Evolutionary conservation across 495 filamentous ascomycete genomes (phyloP).

Genomic region (Halenospora varia): DNA sequence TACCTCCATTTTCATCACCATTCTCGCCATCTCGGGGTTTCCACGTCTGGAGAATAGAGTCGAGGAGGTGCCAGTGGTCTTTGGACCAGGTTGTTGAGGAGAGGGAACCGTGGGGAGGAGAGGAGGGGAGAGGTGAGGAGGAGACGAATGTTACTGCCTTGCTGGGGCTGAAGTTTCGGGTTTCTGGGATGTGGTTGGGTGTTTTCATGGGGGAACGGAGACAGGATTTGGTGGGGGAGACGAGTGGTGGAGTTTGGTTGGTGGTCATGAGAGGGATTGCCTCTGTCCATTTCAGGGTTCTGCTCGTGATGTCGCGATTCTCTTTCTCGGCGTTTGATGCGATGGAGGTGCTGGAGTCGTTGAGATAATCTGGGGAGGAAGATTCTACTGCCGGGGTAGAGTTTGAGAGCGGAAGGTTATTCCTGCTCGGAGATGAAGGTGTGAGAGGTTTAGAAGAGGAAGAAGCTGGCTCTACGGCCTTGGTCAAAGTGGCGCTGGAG

Average conservation of each 20-base stretch:
- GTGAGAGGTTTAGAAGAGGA: constrained; percentile 9
- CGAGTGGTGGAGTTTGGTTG: constrained; percentile 21
- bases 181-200: background rate
- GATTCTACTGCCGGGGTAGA: background rate
- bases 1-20: background rate
- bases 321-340: constrained; percentile 13
- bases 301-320: constrained; percentile 1
- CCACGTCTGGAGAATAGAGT: constrained; percentile 16
- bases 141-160: constrained; percentile 25
- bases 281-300: constrained; percentile 22
- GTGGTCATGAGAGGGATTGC: background rate
- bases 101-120: constrained; percentile 6
- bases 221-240: constrained; percentile 46
- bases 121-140: constrained; percentile 21
- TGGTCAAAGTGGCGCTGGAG: background rate
- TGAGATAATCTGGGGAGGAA: constrained; percentile 1
- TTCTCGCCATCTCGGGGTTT: constrained; percentile 10
- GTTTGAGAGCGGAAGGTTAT: constrained; percentile 8
- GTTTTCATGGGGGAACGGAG: constrained; percentile 47
- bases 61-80: constrained; percentile 24
- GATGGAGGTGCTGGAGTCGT: constrained; percentile 1
- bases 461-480: background rate
- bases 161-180: constrained; percentile 1
- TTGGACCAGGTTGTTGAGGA: constrained; percentile 26
- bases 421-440: constrained; percentile 9